Base-by-base conservation (phyloP, 768 basidiomycete genomes). In the Calocera cornea region DNA sequence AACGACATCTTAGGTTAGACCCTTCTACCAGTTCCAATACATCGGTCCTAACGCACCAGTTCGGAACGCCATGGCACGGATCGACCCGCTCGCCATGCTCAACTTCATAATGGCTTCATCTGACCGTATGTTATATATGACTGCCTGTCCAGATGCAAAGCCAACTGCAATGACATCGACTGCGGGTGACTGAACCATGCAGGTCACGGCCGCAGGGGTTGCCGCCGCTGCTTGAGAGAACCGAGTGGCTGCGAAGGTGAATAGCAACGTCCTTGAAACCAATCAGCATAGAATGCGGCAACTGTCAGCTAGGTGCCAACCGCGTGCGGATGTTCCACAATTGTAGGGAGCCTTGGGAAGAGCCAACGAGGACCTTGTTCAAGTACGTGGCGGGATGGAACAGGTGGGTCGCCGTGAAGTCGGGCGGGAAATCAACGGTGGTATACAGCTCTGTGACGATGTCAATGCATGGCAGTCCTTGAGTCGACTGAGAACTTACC, bases 81-180 rank as follows among this genome's bases (percentile, higher is more conserved):
- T 82, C 0, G 84, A 81, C 0, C 92, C 91, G 24, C 91, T 92
- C 60, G 94, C 92, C 88, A 97, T 92, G 71, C 86, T 87, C 80
- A 98, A 87, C 65, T 86, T 81, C 82, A 97, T 87, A 11, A 99
- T 79, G 34, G 87, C 83, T 75, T 97, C 95, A 69, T 95, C 94
- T 11, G 90, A 84, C 36, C 93, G 86, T 64, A 97, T 83, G 74
- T 99, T 97, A 73, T 94, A 89, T 2, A 99, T 82, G 0, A 88
- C 86, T 33, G 97, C 86, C 72, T 90, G 87, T 41, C 97, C 97
- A 0, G 89, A 90, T 0, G 87, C 80, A 74, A 90, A 92, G 0
- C 93, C 95, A 64, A 99, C 80, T n/a, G 92, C 97, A 41, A 98
- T 83, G 11, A 98, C 92, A 72, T 99, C 97, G 65, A 98, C 88